These are phyloP conservation scores for Phytophthora nicotianae DNA, from an alignment of 352 stramenopile genomes.

Conservation along the genomic window DNA sequence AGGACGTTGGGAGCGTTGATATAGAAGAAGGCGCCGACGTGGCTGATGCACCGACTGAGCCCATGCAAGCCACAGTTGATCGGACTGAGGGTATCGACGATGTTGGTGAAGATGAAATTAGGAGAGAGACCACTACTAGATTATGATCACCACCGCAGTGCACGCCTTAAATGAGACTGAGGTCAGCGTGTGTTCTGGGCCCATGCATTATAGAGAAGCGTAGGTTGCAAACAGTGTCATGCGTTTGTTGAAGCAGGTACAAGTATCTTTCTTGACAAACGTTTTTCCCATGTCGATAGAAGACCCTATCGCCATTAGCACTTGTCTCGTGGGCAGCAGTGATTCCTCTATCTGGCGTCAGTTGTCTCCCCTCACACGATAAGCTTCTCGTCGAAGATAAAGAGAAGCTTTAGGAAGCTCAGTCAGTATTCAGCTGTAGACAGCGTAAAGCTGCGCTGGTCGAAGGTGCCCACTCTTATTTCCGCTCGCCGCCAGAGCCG, in stretches of 20 bases:
- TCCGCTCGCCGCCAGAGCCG: background rate
- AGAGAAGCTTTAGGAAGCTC: too few relatives aligned
- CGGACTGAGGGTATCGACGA: background rate
- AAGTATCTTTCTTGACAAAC: background rate
- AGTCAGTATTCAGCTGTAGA: background rate
- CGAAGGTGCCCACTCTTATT: background rate
- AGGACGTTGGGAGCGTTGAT: conserved; percentile 17
- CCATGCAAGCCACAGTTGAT: background rate
- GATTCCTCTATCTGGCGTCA: background rate
- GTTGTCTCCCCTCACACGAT: background rate
- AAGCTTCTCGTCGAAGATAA: background rate
- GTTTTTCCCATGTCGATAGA: background rate
- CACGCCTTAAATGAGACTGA: background rate
- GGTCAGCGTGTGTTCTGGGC: background rate
- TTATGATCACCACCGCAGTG: too few relatives aligned
- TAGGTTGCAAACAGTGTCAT: background rate
- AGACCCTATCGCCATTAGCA: background rate
- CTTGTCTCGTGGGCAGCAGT: background rate
- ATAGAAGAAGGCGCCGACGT: conserved; percentile 2
- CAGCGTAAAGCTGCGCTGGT: background rate
- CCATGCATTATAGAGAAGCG: background rate
- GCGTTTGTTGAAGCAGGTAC: background rate
- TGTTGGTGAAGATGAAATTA: background rate
- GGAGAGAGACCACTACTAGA: too few relatives aligned
- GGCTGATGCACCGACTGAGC: background rate